phyloP scores from a whole-genome alignment of 1,284 basidiomycete genomes.

The Phylloporus sp. region DNA sequence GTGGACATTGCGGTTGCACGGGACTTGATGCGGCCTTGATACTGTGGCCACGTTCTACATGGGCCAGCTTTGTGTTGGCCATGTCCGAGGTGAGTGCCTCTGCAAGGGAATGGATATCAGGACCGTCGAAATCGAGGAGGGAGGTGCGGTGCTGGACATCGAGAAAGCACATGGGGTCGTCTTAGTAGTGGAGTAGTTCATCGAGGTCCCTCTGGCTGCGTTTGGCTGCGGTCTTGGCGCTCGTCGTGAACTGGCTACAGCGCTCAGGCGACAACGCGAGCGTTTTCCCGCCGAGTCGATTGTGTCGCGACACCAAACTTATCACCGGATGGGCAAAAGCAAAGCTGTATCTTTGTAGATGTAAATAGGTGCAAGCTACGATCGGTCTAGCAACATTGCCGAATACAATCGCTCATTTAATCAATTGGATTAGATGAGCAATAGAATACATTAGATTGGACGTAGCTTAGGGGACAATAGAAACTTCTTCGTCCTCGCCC shows the following conservation, averaged over 20 bases:
- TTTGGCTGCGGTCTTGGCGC: conserved; percentile 56
- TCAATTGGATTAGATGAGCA: no score
- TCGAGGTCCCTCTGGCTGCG: conserved; percentile 56
- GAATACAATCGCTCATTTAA: no score
- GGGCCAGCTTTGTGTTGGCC: conserved; percentile 13
- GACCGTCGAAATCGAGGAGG: not conserved
- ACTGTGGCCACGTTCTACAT: conserved; percentile 13
- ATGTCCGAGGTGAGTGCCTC: conserved; percentile 28
- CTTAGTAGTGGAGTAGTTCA: conserved; percentile 64
- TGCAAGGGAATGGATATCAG: conserved; percentile 13
- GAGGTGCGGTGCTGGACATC: conserved; percentile 1
- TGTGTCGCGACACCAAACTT: no score
- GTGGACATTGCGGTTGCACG: conserved; percentile 19
- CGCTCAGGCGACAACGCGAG: no score
- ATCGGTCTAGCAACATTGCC: no score
- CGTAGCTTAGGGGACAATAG: no score
- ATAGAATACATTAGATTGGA: no score
- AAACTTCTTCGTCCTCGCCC: no score
- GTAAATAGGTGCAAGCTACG: no score
- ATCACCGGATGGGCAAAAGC: no score
- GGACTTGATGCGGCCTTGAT: conserved; percentile 21
- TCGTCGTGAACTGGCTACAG: conserved; percentile 56
- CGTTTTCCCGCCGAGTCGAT: no score
- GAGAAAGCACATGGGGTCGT: conserved; percentile 68
- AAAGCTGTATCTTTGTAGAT: no score